Base-by-base conservation (phyloP, 257 asterid genomes). In the Nicotiana sylvestris region DNA sequence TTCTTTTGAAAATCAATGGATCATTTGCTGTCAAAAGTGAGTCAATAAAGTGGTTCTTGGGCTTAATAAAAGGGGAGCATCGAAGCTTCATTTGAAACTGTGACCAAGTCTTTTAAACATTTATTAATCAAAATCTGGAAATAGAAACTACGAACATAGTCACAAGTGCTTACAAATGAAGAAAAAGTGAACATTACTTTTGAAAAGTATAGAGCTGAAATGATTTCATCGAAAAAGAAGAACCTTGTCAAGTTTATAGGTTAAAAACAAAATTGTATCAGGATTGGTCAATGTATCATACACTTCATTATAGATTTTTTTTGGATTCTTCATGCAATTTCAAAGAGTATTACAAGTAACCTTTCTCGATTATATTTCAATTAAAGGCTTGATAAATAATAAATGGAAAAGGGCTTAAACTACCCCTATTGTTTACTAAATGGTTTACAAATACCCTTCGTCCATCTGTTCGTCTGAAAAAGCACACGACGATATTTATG, bases 31-130 rank as follows among this genome's bases (percentile, higher is more conserved):
- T 27, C 68, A 62, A 79, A 39, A 35, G 57, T 35, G 51, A 57
- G 56, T 57, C 13, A 78, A 78, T 25, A 78, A 60, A 78, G 69
- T 61, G 10, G 72, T 35, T 79, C 2, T 46, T 37, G 39, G 39
- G 27, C 9, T 78, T 79, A 35, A 39, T 13, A 64, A 78, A 78
- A 29, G 72, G 13, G 82, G 16, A 76, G 58, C 7, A 58, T 60
- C 3, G 74, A 79, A 60, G 74, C 55, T 79, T 39, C 82, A 46
- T 61, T 39, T 79, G 37, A 61, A 79, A 74, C 43, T 27, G 16
- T 74, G 62, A 51, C 64, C 64, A 57, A 57, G 64, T 57, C 64
- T 5, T 57, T 6, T 57, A 6, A 18, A 5, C 5, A 25, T 17
- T 57, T 57, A 57, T 57, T 57, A 16, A 4, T 56, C 21, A 16